A percentile compares a stretch with the other conserved stretches of the same genome.
phyloP scores from a whole-genome alignment of 1,139 yeast genomes.

The Geotrichum restrictum region DNA sequence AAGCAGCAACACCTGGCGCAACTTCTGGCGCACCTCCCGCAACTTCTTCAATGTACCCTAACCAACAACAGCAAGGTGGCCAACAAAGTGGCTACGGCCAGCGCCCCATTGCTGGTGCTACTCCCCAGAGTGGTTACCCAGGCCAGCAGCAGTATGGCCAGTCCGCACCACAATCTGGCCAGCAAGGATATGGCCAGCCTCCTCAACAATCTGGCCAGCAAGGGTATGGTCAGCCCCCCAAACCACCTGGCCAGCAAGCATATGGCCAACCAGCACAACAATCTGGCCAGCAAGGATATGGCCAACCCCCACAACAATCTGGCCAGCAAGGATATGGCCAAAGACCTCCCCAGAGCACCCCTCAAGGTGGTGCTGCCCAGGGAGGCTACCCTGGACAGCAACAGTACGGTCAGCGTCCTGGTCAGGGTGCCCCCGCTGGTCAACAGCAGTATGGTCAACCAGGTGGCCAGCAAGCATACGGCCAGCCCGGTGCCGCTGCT shows the following conservation, averaged over 20 bases:
- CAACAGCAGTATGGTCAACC: conserved; percentile 29
- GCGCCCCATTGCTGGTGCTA: conserved; percentile 1
- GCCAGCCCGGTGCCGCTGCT: conserved; percentile 17
- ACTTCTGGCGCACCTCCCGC: conserved; percentile 16
- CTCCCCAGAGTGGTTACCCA: conserved; percentile 3
- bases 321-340: conserved; percentile 11
- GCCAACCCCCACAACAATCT: not conserved
- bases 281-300: not conserved
- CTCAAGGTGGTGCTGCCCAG: not conserved
- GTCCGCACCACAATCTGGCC: not conserved
- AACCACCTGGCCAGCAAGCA: conserved; percentile 6
- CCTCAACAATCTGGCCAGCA: not conserved
- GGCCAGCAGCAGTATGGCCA: conserved; percentile 4
- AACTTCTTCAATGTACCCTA: conserved; percentile 11
- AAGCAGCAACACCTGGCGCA: conserved; percentile 14
- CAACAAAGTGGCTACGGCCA: conserved; percentile 22
- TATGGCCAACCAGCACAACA: conserved; percentile 7
- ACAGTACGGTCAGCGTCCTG: conserved; percentile 13
- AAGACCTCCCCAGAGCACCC: not conserved
- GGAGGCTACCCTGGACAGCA: conserved; percentile 2
- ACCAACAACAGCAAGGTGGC: conserved; percentile 28
- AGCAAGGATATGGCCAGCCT: conserved; percentile 9
- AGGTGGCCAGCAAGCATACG: conserved; percentile 20
- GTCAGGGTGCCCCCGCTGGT: conserved; percentile 6
- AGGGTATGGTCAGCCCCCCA: not conserved